phyloP scores from a whole-genome alignment of 176 grass and related monocot species.

The Saccharum spontaneum region DNA sequence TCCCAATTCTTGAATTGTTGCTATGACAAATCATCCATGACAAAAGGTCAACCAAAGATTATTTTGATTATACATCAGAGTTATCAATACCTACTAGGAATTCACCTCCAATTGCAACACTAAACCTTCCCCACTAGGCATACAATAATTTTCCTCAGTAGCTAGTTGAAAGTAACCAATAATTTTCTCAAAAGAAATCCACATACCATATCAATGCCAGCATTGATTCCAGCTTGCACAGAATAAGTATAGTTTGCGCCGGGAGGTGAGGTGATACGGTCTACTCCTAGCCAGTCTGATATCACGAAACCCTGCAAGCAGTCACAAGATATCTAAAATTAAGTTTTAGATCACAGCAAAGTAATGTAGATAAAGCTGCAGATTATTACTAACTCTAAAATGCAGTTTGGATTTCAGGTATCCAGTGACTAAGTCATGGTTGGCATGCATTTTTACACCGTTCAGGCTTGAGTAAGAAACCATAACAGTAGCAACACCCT shows the following conservation, averaged over 20 bases:
- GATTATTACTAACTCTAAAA: conserved; percentile 65
- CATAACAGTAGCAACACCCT: conserved; percentile 94
- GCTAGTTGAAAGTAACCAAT: conserved; percentile 22
- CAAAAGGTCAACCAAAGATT: background rate
- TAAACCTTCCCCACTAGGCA: background rate
- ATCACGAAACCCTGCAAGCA: conserved; percentile 89
- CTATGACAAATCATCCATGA: background rate
- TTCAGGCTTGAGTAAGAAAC: conserved; percentile 98
- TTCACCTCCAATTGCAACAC: background rate
- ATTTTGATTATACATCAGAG: background rate
- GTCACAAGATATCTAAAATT: conserved; percentile 13
- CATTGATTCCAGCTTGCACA: conserved; percentile 87
- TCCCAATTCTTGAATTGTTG: background rate
- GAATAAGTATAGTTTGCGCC: conserved; percentile 93
- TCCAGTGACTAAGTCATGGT: conserved; percentile 72
- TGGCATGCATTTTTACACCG: conserved; percentile 92
- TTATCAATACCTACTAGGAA: background rate
- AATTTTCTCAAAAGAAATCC: conserved; percentile 22
- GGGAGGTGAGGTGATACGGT: conserved; percentile 71
- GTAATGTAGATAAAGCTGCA: conserved; percentile 32
- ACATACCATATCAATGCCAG: conserved; percentile 91
- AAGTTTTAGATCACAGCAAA: conserved; percentile 28
- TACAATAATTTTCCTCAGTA: background rate
- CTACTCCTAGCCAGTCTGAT: conserved; percentile 94
- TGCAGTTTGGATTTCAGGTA: conserved; percentile 83